A percentile compares a stretch with the other conserved stretches of the same genome.
Evolutionary conservation across 345 rosid species (phyloP).

Genomic region (Brassica napus): DNA sequence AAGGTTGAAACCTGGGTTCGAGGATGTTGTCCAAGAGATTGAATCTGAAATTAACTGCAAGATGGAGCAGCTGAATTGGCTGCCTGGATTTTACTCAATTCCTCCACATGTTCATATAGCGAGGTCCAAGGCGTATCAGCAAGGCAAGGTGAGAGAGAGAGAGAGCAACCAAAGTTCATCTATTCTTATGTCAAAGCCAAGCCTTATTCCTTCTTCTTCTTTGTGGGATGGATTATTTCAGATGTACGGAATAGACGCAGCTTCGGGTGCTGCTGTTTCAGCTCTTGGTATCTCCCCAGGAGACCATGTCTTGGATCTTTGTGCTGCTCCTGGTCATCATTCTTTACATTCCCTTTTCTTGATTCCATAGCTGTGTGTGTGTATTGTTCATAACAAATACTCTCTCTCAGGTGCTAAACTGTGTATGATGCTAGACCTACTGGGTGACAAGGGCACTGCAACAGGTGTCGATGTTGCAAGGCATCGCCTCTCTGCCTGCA

Average conservation of each 20-base stretch:
- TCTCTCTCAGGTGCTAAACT: constrained; percentile 83
- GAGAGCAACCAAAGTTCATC: neutral
- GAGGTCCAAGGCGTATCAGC: constrained; percentile 62
- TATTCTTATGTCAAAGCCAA: neutral
- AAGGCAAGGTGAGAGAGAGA: constrained; percentile 69
- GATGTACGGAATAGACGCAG: constrained; percentile 95
- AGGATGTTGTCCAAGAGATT: constrained; percentile 51
- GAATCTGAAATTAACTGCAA: constrained; percentile 69
- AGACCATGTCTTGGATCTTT: constrained; percentile 93
- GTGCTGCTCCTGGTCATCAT: constrained; percentile 82
- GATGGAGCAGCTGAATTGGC: constrained; percentile 68
- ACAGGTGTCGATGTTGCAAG: constrained; percentile 92
- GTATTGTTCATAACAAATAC: neutral
- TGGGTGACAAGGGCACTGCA: constrained; percentile 74
- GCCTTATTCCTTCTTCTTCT: neutral
- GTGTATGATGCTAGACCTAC: constrained; percentile 77
- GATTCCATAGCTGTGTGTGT: neutral
- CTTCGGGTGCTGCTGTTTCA: constrained; percentile 88
- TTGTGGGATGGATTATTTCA: constrained; percentile 28
- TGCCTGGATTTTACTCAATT: constrained; percentile 74
- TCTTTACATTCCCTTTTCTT: neutral
- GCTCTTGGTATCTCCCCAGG: constrained; percentile 67
- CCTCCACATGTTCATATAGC: constrained; percentile 75
- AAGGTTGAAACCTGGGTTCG: constrained; percentile 82
- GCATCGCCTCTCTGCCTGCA: constrained; percentile 88